Percentiles rank a stretch among this genome's conserved stretches.
These are phyloP conservation scores for Syzygium aromaticum DNA, from an alignment of 345 rosid genomes.

Conservation along the genomic window DNA sequence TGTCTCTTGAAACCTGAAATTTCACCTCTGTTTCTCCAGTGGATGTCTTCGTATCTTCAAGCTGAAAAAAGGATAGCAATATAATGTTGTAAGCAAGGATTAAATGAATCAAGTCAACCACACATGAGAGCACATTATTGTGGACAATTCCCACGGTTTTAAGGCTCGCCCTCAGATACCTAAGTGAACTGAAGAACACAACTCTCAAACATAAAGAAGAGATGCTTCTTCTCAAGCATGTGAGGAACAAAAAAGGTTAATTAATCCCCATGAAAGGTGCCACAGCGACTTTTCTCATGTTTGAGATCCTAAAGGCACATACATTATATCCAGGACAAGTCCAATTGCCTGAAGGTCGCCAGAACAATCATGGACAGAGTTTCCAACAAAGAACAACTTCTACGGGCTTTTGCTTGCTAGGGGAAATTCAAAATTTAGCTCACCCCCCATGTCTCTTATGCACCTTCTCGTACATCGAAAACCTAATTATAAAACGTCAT, in stretches of 20 bases:
- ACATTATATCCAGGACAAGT: not conserved
- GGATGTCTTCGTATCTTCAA: constrained; percentile 41
- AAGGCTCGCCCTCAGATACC: not conserved
- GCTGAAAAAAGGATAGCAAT: constrained; percentile 16
- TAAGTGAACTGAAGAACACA: not conserved
- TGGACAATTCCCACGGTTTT: not conserved
- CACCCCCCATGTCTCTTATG: not conserved
- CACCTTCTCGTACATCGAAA: not conserved
- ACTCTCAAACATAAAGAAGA: not conserved
- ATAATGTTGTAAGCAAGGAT: not conserved
- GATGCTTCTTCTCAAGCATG: not conserved
- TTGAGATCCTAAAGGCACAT: not conserved
- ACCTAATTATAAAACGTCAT: not conserved
- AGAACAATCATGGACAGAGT: not conserved
- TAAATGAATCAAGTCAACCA: not conserved
- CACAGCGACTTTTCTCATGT: not conserved
- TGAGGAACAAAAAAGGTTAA: not conserved
- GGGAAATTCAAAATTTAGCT: not conserved
- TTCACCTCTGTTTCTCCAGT: constrained; percentile 57
- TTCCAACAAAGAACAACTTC: not conserved
- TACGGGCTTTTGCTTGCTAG: not conserved
- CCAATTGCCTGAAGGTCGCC: not conserved
- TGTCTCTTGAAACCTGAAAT: constrained; percentile 59
- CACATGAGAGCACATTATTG: not conserved
- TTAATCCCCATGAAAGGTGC: not conserved